Percentiles rank a stretch among this genome's conserved stretches.
Evolutionary conservation across 208 protist genomes (phyloP).

Genomic region (Balamuthia mandrillaris): DNA sequence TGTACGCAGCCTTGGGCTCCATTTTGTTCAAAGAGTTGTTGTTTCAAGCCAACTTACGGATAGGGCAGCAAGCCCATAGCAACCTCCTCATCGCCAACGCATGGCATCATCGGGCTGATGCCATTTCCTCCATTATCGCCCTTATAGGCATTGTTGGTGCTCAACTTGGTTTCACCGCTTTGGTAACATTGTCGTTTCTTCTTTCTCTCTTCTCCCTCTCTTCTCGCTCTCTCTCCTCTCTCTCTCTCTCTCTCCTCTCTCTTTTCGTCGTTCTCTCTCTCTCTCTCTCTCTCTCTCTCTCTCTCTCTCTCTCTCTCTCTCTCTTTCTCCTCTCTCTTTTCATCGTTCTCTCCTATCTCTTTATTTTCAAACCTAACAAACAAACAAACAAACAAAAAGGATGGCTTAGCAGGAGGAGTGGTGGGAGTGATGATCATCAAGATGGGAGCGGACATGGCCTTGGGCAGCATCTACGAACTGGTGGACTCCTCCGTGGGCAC

Average conservation of each 20-base stretch:
- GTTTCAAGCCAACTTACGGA: not conserved
- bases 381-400: too few relatives aligned
- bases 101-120: constrained; percentile 30
- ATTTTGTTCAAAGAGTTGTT: constrained; percentile 37
- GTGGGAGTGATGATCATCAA: constrained; percentile 13
- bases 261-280: too few relatives aligned
- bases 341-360: too few relatives aligned
- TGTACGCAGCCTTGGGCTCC: not conserved
- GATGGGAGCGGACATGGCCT: not conserved
- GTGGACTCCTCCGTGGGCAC: not conserved
- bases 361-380: too few relatives aligned
- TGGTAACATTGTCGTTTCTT: too few relatives aligned
- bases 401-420: not conserved
- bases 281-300: too few relatives aligned
- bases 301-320: too few relatives aligned
- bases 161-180: not conserved
- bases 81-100: constrained; percentile 17
- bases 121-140: constrained; percentile 14
- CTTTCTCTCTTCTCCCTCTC: too few relatives aligned
- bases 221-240: too few relatives aligned
- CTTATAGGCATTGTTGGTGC: not conserved
- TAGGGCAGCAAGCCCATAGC: not conserved
- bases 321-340: too few relatives aligned
- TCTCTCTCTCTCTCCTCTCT: too few relatives aligned
- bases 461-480: not conserved